These are phyloP conservation scores for Viola pubescens DNA, from an alignment of 441 rosid genomes.

Conservation along the genomic window DNA sequence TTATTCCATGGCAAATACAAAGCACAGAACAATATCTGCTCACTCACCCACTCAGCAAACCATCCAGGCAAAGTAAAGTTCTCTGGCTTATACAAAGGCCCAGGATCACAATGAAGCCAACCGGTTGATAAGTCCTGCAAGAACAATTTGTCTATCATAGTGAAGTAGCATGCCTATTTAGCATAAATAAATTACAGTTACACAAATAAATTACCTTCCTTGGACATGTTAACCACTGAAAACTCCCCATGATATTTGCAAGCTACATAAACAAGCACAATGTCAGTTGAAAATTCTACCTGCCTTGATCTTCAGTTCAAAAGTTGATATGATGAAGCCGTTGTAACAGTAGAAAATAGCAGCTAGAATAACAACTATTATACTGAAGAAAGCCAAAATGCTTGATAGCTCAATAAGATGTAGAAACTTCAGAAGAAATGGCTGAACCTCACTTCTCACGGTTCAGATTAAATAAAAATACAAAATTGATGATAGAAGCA, in stretches of 20 bases:
- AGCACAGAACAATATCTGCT: constrained; percentile 10
- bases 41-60: constrained; percentile 61
- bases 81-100: constrained; percentile 76
- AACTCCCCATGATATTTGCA: constrained; percentile 80
- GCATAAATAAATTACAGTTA: constrained; percentile 5
- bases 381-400: no score
- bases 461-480: constrained; percentile 5
- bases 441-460: neutral
- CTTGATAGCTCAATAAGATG: no score
- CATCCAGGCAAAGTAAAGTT: constrained; percentile 42
- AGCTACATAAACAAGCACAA: constrained; percentile 45
- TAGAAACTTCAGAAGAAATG: neutral
- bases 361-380: neutral
- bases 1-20: neutral
- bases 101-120: constrained; percentile 94
- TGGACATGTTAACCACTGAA: constrained; percentile 86
- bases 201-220: constrained; percentile 54
- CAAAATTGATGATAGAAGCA: neutral
- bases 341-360: neutral
- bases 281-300: neutral
- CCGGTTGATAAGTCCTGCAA: constrained; percentile 76
- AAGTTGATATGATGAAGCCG: neutral
- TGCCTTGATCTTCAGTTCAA: neutral
- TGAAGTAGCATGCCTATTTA: constrained; percentile 1
- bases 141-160: constrained; percentile 7